Conservation (phyloP, 169 alveolate species). For the Cryptosporidium meleagridis region DNA sequence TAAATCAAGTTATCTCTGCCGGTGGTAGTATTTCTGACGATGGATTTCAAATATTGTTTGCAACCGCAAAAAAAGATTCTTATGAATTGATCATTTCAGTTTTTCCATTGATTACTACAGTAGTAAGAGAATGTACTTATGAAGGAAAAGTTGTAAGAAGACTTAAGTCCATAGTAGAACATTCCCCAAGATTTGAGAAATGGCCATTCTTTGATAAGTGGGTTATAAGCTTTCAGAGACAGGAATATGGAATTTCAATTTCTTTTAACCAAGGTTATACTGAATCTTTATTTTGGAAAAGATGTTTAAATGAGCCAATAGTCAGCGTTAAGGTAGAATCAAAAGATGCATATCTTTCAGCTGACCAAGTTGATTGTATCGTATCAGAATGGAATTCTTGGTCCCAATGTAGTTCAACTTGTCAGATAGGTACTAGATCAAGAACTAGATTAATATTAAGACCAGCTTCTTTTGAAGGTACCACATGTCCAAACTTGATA, state of each 20-base stretch:
- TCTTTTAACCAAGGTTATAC: constrained; percentile 49
- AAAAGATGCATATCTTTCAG: constrained; percentile 43
- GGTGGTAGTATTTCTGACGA: constrained; percentile 22
- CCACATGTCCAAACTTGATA: constrained; percentile 43
- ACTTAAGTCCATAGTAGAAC: constrained; percentile 20
- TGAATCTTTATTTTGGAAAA: constrained; percentile 59
- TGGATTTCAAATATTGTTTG: constrained; percentile 25
- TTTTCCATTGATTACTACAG: not conserved
- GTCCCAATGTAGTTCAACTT: constrained; percentile 71
- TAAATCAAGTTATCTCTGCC: constrained; percentile 60
- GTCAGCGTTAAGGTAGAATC: constrained; percentile 59
- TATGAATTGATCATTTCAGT: constrained; percentile 32
- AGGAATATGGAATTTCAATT: constrained; percentile 70
- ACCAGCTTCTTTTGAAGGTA: constrained; percentile 59
- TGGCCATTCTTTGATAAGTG: constrained; percentile 68
- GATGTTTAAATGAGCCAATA: constrained; percentile 67
- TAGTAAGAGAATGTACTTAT: constrained; percentile 26
- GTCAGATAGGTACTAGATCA: constrained; percentile 60
- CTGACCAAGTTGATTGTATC: constrained; percentile 58
- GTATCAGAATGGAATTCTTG: constrained; percentile 74
- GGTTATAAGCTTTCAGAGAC: constrained; percentile 64
- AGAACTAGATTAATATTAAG: constrained; percentile 58
- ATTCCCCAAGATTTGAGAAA: constrained; percentile 47
- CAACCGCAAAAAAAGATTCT: constrained; percentile 57
- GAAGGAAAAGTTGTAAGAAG: constrained; percentile 44